Evolutionary conservation across 495 filamentous ascomycete species (phyloP), one percentile per base, ranked within the genome.

Genomic region (Penicillium flavigenum): DNA sequence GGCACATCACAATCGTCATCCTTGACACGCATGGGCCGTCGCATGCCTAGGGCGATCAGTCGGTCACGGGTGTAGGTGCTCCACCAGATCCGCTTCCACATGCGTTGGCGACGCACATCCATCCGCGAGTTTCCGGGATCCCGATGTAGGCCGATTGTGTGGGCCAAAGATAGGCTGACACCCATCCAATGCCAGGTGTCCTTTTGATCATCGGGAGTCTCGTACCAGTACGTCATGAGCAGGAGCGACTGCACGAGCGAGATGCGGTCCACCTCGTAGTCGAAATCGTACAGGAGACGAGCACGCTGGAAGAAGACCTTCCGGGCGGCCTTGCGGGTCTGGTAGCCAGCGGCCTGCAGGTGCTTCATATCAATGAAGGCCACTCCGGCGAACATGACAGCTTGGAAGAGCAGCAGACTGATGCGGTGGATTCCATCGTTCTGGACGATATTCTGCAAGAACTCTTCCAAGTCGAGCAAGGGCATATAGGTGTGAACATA

Each of bases 31-130:
- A 90, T 92, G 10, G 91, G 92, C 57, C 91, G 83, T 50, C 92
- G 83, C 91, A 96, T 95, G 36, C 91, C 92, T 19, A 96, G 70
- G 5, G 92, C 92, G 56, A 96, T 88, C 34, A 95, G 72, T 42
- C 90, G 88, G 72, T 96, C 92, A 42, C 91, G 85, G 80, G 93
- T 94, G 63, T 92, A 94, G 54, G 88, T 91, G 47, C 88, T 92
- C 92, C 92, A 96, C 92, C 91, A 96, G 54, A 96, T 90, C 32
- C 90, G 79, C 71, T 92, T 95, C 89, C 90, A 93, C 60, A 96
- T 76, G 58, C 83, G 85, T 63, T 89, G 86, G 67, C 84, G 83
- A 51, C 82, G 79, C 19, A 78, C 63, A 27, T 86, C 80, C 87
- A 93, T 90, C 56, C 79, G 84, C 41, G 86, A 88, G 41, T 87